phyloP scores from a whole-genome alignment of 768 basidiomycete genomes.

The Suillus luteus region DNA sequence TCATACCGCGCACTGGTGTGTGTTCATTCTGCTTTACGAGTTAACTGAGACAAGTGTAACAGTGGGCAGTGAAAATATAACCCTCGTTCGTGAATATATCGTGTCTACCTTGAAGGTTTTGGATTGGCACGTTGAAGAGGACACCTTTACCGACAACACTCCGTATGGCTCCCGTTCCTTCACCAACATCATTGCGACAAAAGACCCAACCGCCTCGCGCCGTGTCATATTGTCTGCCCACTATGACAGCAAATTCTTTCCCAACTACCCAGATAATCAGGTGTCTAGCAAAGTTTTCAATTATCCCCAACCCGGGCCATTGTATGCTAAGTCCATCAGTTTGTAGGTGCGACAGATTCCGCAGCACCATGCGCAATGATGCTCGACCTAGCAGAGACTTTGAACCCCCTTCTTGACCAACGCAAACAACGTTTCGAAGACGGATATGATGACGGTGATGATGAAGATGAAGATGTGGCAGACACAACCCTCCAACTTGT shows the following conservation, averaged over 20 bases:
- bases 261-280: slow-evolving; percentile 69
- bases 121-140: slow-evolving; percentile 88
- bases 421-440: slow-evolving; percentile 56
- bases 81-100: slow-evolving; percentile 81
- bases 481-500: slow-evolving; percentile 89
- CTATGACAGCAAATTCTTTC: slow-evolving; percentile 90
- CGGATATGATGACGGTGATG: slow-evolving; percentile 54
- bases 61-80: slow-evolving; percentile 79
- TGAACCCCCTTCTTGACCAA: slow-evolving; percentile 70
- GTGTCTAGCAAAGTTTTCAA: slow-evolving; percentile 41
- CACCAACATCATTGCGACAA: slow-evolving; percentile 93
- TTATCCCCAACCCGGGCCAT: slow-evolving; percentile 3
- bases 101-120: slow-evolving; percentile 66
- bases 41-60: neutral
- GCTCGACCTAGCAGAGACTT: slow-evolving; percentile 85
- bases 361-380: slow-evolving; percentile 95
- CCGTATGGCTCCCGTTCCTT: slow-evolving; percentile 82
- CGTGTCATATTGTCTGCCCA: slow-evolving; percentile 90
- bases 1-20: slow-evolving; percentile 84
- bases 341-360: slow-evolving; percentile 96
- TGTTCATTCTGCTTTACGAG: slow-evolving; percentile 20
- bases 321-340: slow-evolving; percentile 47
- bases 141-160: slow-evolving; percentile 75
- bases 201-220: slow-evolving; percentile 80
- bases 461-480: slow-evolving; percentile 57